Evolutionary conservation across 2,329 filamentous ascomycete species (phyloP).

Genomic region (Raffaelea deltoideospora): DNA sequence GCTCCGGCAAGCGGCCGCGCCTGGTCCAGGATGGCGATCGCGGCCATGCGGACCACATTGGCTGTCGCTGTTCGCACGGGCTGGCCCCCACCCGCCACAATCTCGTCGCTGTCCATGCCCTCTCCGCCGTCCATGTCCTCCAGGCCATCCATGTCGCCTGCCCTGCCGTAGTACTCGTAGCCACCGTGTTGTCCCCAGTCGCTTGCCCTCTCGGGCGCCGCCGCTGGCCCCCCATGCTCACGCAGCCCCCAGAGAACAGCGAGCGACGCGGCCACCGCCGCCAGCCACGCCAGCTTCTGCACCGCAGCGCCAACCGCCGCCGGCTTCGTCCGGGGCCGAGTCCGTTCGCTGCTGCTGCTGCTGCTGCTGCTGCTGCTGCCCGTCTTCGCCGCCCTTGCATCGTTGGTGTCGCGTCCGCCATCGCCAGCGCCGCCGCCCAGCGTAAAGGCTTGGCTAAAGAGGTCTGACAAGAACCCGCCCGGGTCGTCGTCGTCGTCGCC

Average conservation of each 20-base stretch:
- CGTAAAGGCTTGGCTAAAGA: slow-evolving; percentile 28
- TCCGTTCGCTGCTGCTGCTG: background rate
- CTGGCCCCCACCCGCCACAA: too few species aligned
- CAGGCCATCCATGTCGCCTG: too few species aligned
- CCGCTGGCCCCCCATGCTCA: background rate
- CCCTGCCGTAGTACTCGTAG: too few species aligned
- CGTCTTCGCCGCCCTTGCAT: background rate
- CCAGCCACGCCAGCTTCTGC: background rate
- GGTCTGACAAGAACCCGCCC: slow-evolving; percentile 26
- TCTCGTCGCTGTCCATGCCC: too few species aligned
- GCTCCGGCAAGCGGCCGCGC: slow-evolving; percentile 3
- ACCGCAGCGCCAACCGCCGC: background rate
- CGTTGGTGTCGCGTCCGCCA: slow-evolving; percentile 1
- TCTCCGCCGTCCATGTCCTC: background rate
- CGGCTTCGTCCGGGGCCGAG: too few species aligned
- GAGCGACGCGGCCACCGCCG: background rate
- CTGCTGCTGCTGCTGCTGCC: background rate
- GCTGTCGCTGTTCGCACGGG: background rate
- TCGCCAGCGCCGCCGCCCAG: slow-evolving; percentile 20
- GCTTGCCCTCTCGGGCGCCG: background rate
- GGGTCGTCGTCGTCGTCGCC: slow-evolving; percentile 19
- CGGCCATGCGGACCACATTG: background rate
- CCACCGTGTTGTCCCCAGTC: too few species aligned
- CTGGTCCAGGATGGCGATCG: background rate
- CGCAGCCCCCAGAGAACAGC: background rate